Base-by-base conservation (phyloP, 768 basidiomycete genomes). In the Xerocomellus intermedius region DNA sequence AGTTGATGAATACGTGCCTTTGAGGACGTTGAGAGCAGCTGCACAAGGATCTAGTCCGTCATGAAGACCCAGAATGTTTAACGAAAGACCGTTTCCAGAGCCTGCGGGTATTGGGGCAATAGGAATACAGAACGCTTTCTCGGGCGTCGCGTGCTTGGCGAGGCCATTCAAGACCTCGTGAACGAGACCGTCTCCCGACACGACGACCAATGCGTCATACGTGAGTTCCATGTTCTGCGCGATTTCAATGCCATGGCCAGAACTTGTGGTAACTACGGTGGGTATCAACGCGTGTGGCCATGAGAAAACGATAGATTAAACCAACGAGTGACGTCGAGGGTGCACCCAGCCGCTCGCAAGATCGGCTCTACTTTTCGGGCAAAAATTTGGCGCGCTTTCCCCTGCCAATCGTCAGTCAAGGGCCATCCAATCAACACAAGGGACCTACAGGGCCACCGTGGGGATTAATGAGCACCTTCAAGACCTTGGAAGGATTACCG, bases 141-240 rank as follows among this genome's bases (percentile, higher is more conserved):
- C 67, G 2, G 86, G 82, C 36, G 84, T 74, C 28, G 74, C 69
- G 54, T 89, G 86, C 50, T 84, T 74, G 3, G 87, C 84, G 52
- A 94, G 82, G 3, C 92, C 93, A 64, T 95, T 95, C 66, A 93
- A 62, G 22, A 91, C 77, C 72, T 95, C 93, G 64, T 94, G 88
- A 16, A 92, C 65, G 35, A 91, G 76, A 8, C 93, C 93, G 62
- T 95, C 93, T 0, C 93, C 93, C 0, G 91, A 93, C 22, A 94
- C 79, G 30, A 83, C 71, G 36, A 90, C 79, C 39, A 95, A 67
- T 0, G 85, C 89, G 58, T 94, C 91, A 57, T 80, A 89, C 16
- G 79, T 75, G 5, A 89, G 75, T 1, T 76, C 57, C 33, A 91
- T 69, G 4, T 73, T 70, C 57, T 82, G 82, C 0, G 77, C 82